A percentile compares a stretch with the other conserved stretches of the same genome.
Evolutionary conservation across 1,139 yeast species (phyloP).

Genomic region (Petasospora rhodanensis): DNA sequence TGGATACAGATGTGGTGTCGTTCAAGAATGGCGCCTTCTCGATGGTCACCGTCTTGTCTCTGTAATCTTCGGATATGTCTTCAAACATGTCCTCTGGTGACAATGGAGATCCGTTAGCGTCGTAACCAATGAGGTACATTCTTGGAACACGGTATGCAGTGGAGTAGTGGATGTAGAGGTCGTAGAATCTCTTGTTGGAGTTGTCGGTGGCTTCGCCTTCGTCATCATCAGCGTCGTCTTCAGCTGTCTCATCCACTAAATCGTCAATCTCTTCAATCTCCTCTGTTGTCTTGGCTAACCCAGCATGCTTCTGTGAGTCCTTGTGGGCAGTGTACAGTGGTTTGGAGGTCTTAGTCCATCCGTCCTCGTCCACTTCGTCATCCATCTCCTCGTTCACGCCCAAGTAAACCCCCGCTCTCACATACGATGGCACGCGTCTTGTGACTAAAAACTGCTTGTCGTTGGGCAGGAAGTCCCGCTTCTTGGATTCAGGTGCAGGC

Average conservation of each 20-base stretch:
- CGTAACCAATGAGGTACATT: constrained; percentile 85
- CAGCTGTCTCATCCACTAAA: constrained; percentile 34
- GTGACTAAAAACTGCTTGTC: constrained; percentile 88
- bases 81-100: constrained; percentile 90
- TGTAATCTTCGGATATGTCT: constrained; percentile 86
- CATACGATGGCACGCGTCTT: constrained; percentile 80
- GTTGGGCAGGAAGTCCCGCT: constrained; percentile 70
- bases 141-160: constrained; percentile 96
- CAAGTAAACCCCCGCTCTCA: constrained; percentile 61
- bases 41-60: constrained; percentile 94
- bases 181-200: constrained; percentile 62
- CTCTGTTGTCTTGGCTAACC: constrained; percentile 8
- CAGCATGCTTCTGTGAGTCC: constrained; percentile 8
- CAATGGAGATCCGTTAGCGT: constrained; percentile 77
- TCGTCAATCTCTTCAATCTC: constrained; percentile 34
- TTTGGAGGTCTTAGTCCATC: constrained; percentile 41
- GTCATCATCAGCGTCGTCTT: constrained; percentile 36
- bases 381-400: constrained; percentile 33
- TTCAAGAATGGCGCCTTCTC: constrained; percentile 84
- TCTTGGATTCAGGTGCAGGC: constrained; percentile 54
- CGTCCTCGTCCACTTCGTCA: constrained; percentile 48
- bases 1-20: constrained; percentile 79
- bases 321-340: constrained; percentile 13
- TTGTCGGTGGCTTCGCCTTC: constrained; percentile 31
- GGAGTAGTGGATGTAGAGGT: constrained; percentile 84